Base-by-base conservation (phyloP, 2,329 filamentous ascomycete genomes). In the Neoarthrinium moseri region DNA sequence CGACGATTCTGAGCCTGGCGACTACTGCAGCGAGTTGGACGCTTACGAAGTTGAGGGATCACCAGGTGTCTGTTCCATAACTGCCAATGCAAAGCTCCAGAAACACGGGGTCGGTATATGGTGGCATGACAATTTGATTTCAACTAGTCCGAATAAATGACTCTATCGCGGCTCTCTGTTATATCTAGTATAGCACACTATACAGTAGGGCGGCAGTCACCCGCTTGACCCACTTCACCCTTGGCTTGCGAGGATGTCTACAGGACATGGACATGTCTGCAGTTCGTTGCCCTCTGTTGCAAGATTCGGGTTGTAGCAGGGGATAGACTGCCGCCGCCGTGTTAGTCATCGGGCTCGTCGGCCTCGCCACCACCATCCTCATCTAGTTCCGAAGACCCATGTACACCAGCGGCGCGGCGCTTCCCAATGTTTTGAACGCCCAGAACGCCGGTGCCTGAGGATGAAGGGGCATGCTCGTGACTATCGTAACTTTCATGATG, bases 271-370 rank as follows among this genome's bases (percentile, higher is more conserved):
- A 7, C 18, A 12, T 17, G 12, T 15, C 12, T 37, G 51, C 48
- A 51, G 39, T 48, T 42, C 50, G 46, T 54, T 56, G 5, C 15
- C 23, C 15, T n/a, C 34, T 26, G 48, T 57, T 57, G 65, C 63
- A 60, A 34, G 58, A 80, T n/a, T n/a, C n/a, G n/a, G n/a, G n/a
- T n/a, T n/a, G n/a, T n/a, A n/a, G n/a, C 77, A 84, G 82, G 80
- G 81, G 78, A 78, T 80, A 78, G 75, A 78, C 77, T 77, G 75
- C 75, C 78, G 77, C 75, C 74, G 63, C 73, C 70, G 54, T 58
- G 72, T 72, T 74, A 79, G 60, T 81, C 81, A 57, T 87, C 83
- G 56, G 87, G 81, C 54, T 80, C 78, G 46, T 84, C 81, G 62
- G 78, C 75, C 60, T 87, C 83, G 60, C 76, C 79, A 64, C 69